Evolutionary conservation across 441 rosid genomes (phyloP), one percentile per base, ranked within the genome.

Genomic region (Euphorbia celastroides): DNA sequence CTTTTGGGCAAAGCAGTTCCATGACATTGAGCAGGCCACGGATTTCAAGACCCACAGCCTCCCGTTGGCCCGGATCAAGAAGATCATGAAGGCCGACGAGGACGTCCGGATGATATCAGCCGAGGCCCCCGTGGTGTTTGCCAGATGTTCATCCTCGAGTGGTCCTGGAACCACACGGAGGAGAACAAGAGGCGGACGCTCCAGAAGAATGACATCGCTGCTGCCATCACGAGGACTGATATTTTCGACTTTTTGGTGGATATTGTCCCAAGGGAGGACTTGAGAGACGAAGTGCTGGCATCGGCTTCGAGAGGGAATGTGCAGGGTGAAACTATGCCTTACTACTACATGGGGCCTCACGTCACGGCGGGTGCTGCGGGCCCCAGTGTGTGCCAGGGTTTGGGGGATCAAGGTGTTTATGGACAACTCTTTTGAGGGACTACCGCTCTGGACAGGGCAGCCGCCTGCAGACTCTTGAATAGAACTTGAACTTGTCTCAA

Each of bases 51-150:
- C 72, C 25, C 76, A 73, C 34, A 63, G 69, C 51, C 58, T 73
- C 52, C 76, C 76, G 7, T 34, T 73, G 69, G 72, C 76, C 30
- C 59, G 76, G 59, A 73, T 68, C 26, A 73, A 73, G 61, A 73
- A 73, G 69, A 68, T 80, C 50, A 80, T 80, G 84, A 80, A 80
- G 70, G 84, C 84, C 0, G 84, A 80, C n/a, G 81, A 77, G 65
- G 84, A 80, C n/a, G 84, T 80, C 16, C 70, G 76, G 74, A 80
- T 80, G 84, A 80, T 80, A 52, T 80, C 84, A 0, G 81, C 84
- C 3, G 84, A 80, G 65, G 84, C 84, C 10, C 81, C 84, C 0
- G 74, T 80, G 17, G 65, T 80, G 57, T 80, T 80, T 63, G 81
- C 83, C 42, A 80, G 71, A 75, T 80, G 79, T 80, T 80, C 64